These are phyloP conservation scores for Graphilbum fragrans DNA, from an alignment of 2,329 filamentous ascomycete genomes.

Conservation along the genomic window DNA sequence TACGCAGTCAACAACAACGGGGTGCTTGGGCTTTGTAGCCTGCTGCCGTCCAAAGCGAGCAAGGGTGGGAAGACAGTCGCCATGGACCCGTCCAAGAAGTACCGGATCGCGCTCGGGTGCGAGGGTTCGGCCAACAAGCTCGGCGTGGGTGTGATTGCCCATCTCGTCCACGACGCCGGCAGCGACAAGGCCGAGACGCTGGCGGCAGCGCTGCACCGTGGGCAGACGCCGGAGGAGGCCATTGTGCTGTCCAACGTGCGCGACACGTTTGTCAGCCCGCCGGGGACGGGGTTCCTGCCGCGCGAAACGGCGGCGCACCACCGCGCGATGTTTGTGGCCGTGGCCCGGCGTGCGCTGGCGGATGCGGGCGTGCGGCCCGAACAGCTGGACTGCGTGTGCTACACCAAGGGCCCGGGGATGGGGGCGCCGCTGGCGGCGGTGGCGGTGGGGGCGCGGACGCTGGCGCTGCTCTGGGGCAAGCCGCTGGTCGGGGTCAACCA, in stretches of 20 bases:
- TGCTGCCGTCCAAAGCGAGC: too few relatives aligned
- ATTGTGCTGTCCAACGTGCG: constrained; percentile 84
- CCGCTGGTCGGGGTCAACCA: constrained; percentile 94
- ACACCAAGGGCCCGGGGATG: constrained; percentile 93
- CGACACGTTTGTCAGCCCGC: constrained; percentile 84
- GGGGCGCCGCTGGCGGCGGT: constrained; percentile 82
- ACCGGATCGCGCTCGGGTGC: constrained; percentile 45
- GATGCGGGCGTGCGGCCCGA: constrained; percentile 48
- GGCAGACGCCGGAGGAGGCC: constrained; percentile 29
- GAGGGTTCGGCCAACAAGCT: constrained; percentile 98
- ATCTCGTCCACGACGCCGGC: constrained; percentile 31
- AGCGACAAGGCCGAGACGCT: constrained; percentile 19
- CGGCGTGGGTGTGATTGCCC: constrained; percentile 82
- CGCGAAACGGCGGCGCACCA: constrained; percentile 95
- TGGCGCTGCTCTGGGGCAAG: constrained; percentile 74
- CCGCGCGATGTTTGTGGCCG: constrained; percentile 66
- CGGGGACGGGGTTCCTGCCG: constrained; percentile 87
- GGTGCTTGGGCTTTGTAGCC: too few relatives aligned
- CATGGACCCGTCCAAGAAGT: constrained; percentile 15
- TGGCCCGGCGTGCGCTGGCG: constrained; percentile 69
- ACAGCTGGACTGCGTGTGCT: constrained; percentile 87
- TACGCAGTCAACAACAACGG: too few relatives aligned
- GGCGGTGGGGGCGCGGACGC: constrained; percentile 57
- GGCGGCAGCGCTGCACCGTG: not conserved
- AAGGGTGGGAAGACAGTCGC: too few relatives aligned